Base-by-base conservation (phyloP, 371 early-diverging fungal species). In the Choanephora cucurbitarum region DNA sequence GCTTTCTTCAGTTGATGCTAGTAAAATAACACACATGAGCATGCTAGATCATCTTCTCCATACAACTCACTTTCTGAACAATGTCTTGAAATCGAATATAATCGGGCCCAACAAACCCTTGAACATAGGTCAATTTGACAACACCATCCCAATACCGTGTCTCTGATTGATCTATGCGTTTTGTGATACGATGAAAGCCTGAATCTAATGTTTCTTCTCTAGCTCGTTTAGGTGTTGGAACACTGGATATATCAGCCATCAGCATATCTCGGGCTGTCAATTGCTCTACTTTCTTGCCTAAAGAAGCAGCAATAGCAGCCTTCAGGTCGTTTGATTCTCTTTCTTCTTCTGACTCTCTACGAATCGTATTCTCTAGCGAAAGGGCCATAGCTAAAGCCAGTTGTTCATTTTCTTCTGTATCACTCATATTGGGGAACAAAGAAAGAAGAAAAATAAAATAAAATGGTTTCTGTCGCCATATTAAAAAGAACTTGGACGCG, bases 231-330 rank as follows among this genome's bases (percentile, higher is more conserved):
- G 47, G 15, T 45, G 49, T 49, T 34, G 42, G 23, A 42, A 42
- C 24, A 17, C 13, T 3, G 22, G 40, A 31, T 39, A 50, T 15
- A 32, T 49, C 46, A 15, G 57, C 57, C 34, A 59, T 32, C 1
- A 77, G 45, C 23, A 65, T 53, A 32, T 77, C 77, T 48, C 78
- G 62, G 14, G 78, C 75, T 32, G 78, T 78, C 17, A 78, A 46
- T 21, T 72, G 52, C 3, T 70, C 67, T 0, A 70, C 69, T 0
- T 69, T 53, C 49, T 78, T 78, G 15, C 71, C 75, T 9, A 78
- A 49, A 0, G 78, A 74, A 15, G 62, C 54, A 17, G 78, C 79
- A 45, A 79, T 58, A 1, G 79, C 75, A 14, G 28, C 24, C 28
- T 60, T 68, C 17, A 70, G 8, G 1, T 72, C 73, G 4, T 69